Conservation (phyloP, 805 yeast genomes). For the Suhomyces faveliae region DNA sequence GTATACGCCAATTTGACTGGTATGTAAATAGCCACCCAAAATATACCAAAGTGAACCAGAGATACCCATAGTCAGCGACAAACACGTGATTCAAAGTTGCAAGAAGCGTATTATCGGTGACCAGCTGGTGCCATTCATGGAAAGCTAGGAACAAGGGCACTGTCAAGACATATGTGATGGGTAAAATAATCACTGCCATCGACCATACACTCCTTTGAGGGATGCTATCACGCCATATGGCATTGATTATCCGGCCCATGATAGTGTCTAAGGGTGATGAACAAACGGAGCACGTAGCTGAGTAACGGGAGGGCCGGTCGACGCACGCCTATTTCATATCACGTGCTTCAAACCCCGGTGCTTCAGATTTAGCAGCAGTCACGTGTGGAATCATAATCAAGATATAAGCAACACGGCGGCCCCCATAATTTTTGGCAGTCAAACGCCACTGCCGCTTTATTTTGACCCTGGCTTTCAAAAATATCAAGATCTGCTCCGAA, state of each 20-base stretch:
- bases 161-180: slow-evolving; percentile 18
- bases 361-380: neutral
- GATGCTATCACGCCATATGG: neutral
- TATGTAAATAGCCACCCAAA: slow-evolving; percentile 12
- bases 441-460: neutral
- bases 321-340: neutral
- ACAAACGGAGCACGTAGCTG: neutral
- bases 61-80: slow-evolving; percentile 28
- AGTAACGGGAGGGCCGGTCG: neutral
- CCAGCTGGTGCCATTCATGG: slow-evolving; percentile 10
- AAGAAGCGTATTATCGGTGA: slow-evolving; percentile 14
- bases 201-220: neutral
- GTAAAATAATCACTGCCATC: neutral
- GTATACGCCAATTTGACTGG: slow-evolving; percentile 4
- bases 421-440: neutral
- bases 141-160: slow-evolving; percentile 21
- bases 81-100: slow-evolving; percentile 20
- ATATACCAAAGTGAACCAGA: slow-evolving; percentile 26
- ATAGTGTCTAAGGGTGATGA: neutral
- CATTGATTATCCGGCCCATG: neutral
- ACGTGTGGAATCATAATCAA: slow-evolving; percentile 1
- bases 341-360: too few species aligned
- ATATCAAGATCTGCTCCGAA: neutral
- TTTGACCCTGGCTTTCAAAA: neutral
- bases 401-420: neutral